Base-by-base conservation (phyloP, 352 stramenopile species). In the Pythium rishiriense region DNA sequence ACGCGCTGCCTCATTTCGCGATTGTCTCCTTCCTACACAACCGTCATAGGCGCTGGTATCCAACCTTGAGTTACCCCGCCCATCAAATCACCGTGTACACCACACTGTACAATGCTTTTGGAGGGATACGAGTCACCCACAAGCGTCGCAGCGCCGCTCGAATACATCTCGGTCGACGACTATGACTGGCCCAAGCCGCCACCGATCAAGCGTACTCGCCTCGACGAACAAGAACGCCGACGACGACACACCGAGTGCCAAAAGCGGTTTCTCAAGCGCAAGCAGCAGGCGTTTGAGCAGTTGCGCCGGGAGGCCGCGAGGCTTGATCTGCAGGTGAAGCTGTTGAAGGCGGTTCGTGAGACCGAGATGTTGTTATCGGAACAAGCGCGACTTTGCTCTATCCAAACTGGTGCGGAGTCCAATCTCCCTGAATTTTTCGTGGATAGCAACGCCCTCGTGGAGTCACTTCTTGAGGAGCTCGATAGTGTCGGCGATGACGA, bases 191-290 rank as follows among this genome's bases (percentile, higher is more conserved):
- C 47, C 47, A 52, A 12, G 15, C 49, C 28, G 29, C 17, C 49
- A 8, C 7, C 24, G 24, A 26, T 15, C 29, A 26, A 43, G 19
- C 28, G 24, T 9, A 4, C 19, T 8, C 49, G 31, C 6, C 19
- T 56, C 19, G 29, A 42, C 49, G 49, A 56, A 9, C 12, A 29
- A 1, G 49, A 56, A n/a, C 29, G 49, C 8, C 28, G 29, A 15
- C 49, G 49, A 17, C 49, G 49, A 28, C 49, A 56, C 29, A 15
- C 7, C 49, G 49, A 56, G 31, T 56, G 28, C 29, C 49, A 56
- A 29, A 56, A 56, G 49, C 49, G 29, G 31, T 56, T 56, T 9
- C 49, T 41, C 29, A n/a, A 8, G n/a, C 49, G 49, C 49, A 56
- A 56, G 49, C 28, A n/a, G 3, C 49, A n/a, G 1, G 2, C 14